These are phyloP conservation scores for Penicillium turbatum DNA, from an alignment of 495 filamentous ascomycete genomes.

Conservation along the genomic window DNA sequence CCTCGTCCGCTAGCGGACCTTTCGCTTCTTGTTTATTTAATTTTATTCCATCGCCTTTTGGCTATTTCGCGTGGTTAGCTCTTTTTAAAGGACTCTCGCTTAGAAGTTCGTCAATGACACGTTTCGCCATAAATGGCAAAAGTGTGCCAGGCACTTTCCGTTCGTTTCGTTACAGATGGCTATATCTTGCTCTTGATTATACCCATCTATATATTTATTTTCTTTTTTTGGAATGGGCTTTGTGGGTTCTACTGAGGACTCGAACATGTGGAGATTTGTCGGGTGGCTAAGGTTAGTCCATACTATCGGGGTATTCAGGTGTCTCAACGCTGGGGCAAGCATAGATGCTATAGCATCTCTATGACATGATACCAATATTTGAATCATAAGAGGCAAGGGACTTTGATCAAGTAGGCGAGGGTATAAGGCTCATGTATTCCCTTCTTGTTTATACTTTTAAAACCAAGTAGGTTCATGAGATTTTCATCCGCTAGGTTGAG, in stretches of 20 bases:
- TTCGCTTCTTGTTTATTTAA: constrained; percentile 25
- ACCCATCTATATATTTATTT: constrained; percentile 9
- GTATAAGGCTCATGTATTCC: too few relatives aligned
- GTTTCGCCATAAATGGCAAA: background rate
- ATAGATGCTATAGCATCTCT: too few relatives aligned
- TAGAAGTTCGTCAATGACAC: background rate
- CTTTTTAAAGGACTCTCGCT: background rate
- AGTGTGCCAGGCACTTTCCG: constrained; percentile 2
- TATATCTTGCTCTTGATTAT: constrained; percentile 9
- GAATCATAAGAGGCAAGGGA: too few relatives aligned
- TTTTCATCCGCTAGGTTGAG: too few relatives aligned
- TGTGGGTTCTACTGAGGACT: background rate
- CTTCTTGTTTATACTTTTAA: too few relatives aligned
- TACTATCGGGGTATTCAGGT: too few relatives aligned
- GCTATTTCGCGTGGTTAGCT: background rate
- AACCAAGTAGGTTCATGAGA: too few relatives aligned
- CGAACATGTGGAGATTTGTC: background rate
- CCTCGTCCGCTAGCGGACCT: constrained; percentile 19
- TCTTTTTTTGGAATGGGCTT: background rate
- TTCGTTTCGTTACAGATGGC: background rate
- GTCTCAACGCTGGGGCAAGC: too few relatives aligned
- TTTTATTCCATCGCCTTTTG: background rate
- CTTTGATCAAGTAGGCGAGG: too few relatives aligned
- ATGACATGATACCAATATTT: too few relatives aligned
- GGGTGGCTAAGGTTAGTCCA: too few relatives aligned